Conservation (phyloP, 352 stramenopile genomes). For the Pythium aphanidermatum region DNA sequence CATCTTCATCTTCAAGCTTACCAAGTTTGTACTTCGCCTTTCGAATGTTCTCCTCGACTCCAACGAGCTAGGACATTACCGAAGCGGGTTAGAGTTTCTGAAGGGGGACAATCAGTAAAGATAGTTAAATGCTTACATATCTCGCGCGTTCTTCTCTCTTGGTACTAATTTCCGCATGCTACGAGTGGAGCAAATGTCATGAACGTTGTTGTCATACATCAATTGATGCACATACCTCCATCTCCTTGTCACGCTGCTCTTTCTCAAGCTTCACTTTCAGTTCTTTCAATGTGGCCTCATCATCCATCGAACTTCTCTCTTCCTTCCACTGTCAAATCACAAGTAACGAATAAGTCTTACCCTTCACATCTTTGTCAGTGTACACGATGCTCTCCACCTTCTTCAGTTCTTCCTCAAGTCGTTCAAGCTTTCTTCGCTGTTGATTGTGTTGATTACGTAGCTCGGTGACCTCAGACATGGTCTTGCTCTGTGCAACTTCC, state of each 20-base stretch:
- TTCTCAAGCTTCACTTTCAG: slow-evolving; percentile 60
- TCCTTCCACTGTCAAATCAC: slow-evolving; percentile 43
- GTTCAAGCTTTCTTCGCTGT: slow-evolving; percentile 55
- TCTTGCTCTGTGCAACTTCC: slow-evolving; percentile 65
- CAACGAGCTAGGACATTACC: slow-evolving; percentile 23
- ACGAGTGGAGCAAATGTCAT: slow-evolving; percentile 6
- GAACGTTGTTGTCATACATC: neutral
- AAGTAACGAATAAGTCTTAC: no score
- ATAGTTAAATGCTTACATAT: no score
- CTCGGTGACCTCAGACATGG: slow-evolving; percentile 56
- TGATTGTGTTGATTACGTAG: slow-evolving; percentile 68
- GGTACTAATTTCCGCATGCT: slow-evolving; percentile 69
- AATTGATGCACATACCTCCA: slow-evolving; percentile 36
- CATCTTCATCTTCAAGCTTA: slow-evolving; percentile 68
- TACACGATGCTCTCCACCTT: no score
- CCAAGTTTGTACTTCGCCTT: slow-evolving; percentile 49
- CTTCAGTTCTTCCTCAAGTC: slow-evolving; percentile 50
- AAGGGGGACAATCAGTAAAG: neutral
- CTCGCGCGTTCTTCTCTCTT: slow-evolving; percentile 50
- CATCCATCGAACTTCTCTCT: slow-evolving; percentile 41
- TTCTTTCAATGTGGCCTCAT: slow-evolving; percentile 42
- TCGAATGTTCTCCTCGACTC: slow-evolving; percentile 43
- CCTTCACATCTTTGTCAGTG: no score
- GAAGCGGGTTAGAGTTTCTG: neutral
- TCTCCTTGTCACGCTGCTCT: slow-evolving; percentile 58